Percentiles rank a stretch among this genome's conserved stretches.
Conservation (phyloP, 2,329 filamentous ascomycete genomes). For the Plenodomus lindquistii region DNA sequence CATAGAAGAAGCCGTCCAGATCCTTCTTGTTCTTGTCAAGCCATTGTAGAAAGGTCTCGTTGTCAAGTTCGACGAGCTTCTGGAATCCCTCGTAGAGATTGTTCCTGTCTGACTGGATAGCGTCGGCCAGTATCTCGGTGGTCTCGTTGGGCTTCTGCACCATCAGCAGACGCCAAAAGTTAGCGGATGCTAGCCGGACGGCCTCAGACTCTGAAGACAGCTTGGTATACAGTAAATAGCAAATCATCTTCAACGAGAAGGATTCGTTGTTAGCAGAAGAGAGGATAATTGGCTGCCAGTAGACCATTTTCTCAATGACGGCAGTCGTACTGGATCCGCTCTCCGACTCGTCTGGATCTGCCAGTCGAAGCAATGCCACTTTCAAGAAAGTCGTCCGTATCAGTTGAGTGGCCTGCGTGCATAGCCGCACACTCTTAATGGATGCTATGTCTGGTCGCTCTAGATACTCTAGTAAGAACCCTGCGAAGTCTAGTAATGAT, state of each 20-base stretch:
- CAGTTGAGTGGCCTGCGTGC: slow-evolving; percentile 76
- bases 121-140: slow-evolving; percentile 71
- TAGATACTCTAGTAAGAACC: slow-evolving; percentile 83
- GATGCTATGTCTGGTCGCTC: slow-evolving; percentile 80
- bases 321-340: slow-evolving; percentile 66
- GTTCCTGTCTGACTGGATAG: slow-evolving; percentile 70
- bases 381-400: slow-evolving; percentile 79
- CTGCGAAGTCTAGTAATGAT: slow-evolving; percentile 81
- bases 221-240: slow-evolving; percentile 91
- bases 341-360: slow-evolving; percentile 74
- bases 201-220: slow-evolving; percentile 70
- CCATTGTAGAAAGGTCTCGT: slow-evolving; percentile 85
- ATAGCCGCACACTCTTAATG: slow-evolving; percentile 88
- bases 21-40: slow-evolving; percentile 79
- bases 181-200: slow-evolving; percentile 76
- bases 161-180: slow-evolving; percentile 87
- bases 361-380: slow-evolving; percentile 78
- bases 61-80: slow-evolving; percentile 83
- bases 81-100: slow-evolving; percentile 77
- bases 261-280: slow-evolving; percentile 76
- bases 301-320: slow-evolving; percentile 83
- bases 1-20: slow-evolving; percentile 81
- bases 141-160: slow-evolving; percentile 91
- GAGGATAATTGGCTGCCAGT: slow-evolving; percentile 93
- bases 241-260: slow-evolving; percentile 82